Base-by-base conservation (phyloP, 176 grass and related monocot genomes). In the Eleusine coracana region DNA sequence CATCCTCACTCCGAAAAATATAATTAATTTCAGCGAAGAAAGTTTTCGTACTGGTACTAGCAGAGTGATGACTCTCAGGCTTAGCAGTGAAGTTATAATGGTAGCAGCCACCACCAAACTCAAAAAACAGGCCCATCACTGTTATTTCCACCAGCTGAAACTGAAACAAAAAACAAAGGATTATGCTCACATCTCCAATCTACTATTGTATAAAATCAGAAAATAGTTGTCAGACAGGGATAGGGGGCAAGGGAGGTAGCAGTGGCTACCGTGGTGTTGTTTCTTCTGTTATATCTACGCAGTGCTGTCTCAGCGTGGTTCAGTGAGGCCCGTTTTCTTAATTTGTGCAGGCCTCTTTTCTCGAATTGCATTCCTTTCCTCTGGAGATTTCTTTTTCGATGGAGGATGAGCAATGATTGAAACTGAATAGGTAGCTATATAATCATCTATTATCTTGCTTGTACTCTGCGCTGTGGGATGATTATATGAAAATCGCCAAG, bases 31-130 rank as follows among this genome's bases (percentile, higher is more conserved):
- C 81, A 13, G 81, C 23, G 29, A 83, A 83, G 70, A 83, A 83
- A 37, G 51, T 21, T 8, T 40, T 46, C 11, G 13, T 13, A 54
- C 3, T 13, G 5, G 2, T 46, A 46, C 44, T 0, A 50, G 4
- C 8, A 66, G 21, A 41, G 6, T 38, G 28, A 7, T 82, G 27
- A 3, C 51, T 36, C 58, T 39, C 20, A 39, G 18, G 5, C 69
- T 73, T 82, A 17, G 80, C 80, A 25, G 56, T 83, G 80, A 83
- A 66, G 31, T 74, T 83, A 20, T 74, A 74, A 66, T 83, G 70
- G 17, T 27, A 65, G 1, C 44, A 37, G 23, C 29, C 58, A 8
- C 21, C 59, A 38, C 71, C 81, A 75, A 83, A 83, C 81, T 75
- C 44, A 5, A 41, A 83, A 66, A 83, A 83, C 5, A 75, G 23